Percentiles rank a stretch among this genome's conserved stretches.
phyloP scores from a whole-genome alignment of 169 alveolate genomes.

The Cryptosporidium bovis region DNA sequence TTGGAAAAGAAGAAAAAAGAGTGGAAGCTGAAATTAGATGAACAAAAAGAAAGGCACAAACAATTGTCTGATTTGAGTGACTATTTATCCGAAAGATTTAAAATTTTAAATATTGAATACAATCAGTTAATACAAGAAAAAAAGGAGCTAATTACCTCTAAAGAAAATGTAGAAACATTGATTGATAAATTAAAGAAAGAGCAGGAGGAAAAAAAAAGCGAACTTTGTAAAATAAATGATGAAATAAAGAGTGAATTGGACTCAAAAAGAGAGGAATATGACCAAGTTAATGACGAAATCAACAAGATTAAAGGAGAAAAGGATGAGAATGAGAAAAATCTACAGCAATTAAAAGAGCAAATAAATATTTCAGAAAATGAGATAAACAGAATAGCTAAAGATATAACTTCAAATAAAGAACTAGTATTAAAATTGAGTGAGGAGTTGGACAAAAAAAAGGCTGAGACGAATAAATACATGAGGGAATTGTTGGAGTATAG shows the following conservation, averaged over 20 bases:
- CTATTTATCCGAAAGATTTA: constrained; percentile 42
- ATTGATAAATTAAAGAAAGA: constrained; percentile 57
- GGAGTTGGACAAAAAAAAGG: constrained; percentile 47
- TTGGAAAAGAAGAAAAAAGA: constrained; percentile 20
- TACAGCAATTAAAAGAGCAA: neutral
- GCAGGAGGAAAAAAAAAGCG: constrained; percentile 57
- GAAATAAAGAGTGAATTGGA: constrained; percentile 40
- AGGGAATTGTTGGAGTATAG: constrained; percentile 33
- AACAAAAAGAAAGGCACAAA: constrained; percentile 26
- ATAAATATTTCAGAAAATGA: constrained; percentile 17
- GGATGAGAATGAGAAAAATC: constrained; percentile 29
- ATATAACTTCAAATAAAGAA: constrained; percentile 46
- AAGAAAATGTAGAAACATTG: constrained; percentile 54
- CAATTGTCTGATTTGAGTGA: constrained; percentile 29
- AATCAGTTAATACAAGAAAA: constrained; percentile 26
- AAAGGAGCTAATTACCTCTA: constrained; percentile 14
- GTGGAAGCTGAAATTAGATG: constrained; percentile 8
- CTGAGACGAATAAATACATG: constrained; percentile 5
- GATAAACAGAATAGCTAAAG: neutral
- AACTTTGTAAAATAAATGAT: constrained; percentile 6
- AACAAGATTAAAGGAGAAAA: constrained; percentile 1
- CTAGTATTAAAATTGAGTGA: neutral
- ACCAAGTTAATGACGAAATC: constrained; percentile 1
- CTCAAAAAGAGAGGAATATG: constrained; percentile 1
- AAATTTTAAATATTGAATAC: constrained; percentile 29